Evolutionary conservation across 1,284 basidiomycete species (phyloP).

Genomic region (Heliocybe sulcata): DNA sequence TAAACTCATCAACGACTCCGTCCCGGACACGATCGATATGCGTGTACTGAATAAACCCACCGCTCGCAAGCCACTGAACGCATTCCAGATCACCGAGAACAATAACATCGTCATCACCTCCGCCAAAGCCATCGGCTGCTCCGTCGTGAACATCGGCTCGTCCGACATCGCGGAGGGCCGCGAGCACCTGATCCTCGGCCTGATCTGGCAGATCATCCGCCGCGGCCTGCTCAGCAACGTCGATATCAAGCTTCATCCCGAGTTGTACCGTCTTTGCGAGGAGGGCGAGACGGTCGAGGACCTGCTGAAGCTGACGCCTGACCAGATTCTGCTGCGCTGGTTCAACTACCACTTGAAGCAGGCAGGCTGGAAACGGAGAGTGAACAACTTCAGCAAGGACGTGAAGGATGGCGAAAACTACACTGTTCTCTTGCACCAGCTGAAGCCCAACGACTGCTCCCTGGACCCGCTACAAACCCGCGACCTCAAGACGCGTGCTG

Average conservation of each 20-base stretch:
- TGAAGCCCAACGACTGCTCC: constrained; percentile 93
- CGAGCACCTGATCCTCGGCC: constrained; percentile 96
- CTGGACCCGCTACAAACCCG: constrained; percentile 83
- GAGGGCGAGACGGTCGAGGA: constrained; percentile 97
- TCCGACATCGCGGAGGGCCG: constrained; percentile 89
- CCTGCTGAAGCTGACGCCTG: constrained; percentile 87
- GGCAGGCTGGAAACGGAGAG: constrained; percentile 86
- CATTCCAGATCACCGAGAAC: constrained; percentile 99
- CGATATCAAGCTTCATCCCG: constrained; percentile 97
- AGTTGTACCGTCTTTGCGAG: constrained; percentile 92
- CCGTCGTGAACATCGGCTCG: constrained; percentile 97
- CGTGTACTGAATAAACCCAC: constrained; percentile 93
- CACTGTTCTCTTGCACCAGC: constrained; percentile 90
- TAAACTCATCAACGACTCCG: constrained; percentile 99
- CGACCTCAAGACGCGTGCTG: constrained; percentile 81
- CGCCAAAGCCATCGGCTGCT: constrained; percentile 93
- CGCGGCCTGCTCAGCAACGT: constrained; percentile 91
- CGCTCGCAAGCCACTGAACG: constrained; percentile 74
- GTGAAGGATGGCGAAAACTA: constrained; percentile 97
- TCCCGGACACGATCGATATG: constrained; percentile 97
- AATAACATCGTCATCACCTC: constrained; percentile 99
- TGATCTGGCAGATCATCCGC: constrained; percentile 99
- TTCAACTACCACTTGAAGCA: constrained; percentile 99
- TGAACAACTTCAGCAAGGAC: constrained; percentile 97
- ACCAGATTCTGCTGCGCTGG: constrained; percentile 96